Conservation (phyloP, 345 rosid genomes). For the Cardiospermum halicacabum region DNA sequence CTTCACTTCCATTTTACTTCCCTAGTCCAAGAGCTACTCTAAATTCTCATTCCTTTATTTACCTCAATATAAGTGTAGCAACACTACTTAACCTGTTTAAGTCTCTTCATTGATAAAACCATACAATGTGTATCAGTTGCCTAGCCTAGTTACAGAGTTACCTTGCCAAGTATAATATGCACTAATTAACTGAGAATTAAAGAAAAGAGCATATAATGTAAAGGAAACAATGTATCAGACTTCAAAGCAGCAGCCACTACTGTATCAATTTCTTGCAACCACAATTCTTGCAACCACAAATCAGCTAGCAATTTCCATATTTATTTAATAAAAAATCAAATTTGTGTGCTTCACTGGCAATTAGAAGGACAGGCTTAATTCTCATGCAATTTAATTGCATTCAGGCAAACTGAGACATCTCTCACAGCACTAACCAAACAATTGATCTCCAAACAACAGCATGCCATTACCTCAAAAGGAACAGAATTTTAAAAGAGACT, state of each 20-base stretch:
- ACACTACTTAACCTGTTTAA: neutral
- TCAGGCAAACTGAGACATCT: neutral
- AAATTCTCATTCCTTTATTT: neutral
- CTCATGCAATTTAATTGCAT: neutral
- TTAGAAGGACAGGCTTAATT: neutral
- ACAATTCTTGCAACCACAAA: neutral
- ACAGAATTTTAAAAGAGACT: conserved; percentile 1
- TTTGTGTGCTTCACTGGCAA: neutral
- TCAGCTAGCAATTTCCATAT: neutral
- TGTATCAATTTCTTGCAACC: neutral
- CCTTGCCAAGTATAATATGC: neutral
- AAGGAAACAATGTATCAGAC: neutral
- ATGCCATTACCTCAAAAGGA: neutral
- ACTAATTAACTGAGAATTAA: neutral
- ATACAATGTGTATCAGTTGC: neutral
- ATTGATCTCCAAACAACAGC: neutral
- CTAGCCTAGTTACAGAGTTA: no score
- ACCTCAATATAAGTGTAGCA: neutral
- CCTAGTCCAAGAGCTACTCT: neutral
- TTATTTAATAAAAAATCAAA: neutral
- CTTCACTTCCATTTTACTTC: neutral
- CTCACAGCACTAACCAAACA: neutral
- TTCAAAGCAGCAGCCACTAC: neutral
- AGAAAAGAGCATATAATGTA: neutral
- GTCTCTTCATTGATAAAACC: neutral